Conservation (phyloP, 2,329 filamentous ascomycete species). For the Tolypocladium ophioglossoides region DNA sequence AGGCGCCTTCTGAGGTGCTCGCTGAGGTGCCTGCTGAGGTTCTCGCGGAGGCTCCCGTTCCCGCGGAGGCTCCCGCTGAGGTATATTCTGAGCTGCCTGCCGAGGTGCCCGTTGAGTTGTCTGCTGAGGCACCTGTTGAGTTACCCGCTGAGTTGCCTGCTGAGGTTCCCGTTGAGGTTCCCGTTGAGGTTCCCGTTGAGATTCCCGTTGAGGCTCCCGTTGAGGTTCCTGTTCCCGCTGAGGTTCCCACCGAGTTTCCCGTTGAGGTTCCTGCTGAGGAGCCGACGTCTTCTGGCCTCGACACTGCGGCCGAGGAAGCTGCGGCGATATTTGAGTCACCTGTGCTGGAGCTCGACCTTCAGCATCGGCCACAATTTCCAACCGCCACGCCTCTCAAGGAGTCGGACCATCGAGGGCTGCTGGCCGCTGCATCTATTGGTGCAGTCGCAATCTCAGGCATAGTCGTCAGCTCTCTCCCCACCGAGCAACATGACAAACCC, state of each 20-base stretch:
- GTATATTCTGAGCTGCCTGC: background rate
- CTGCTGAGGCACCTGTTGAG: background rate
- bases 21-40: background rate
- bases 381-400: background rate
- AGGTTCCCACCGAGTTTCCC: too few relatives aligned
- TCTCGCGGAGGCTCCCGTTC: background rate
- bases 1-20: too few relatives aligned
- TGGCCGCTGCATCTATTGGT: background rate
- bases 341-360: background rate
- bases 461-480: background rate
- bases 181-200: background rate
- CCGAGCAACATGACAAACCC: background rate
- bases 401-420: background rate
- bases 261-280: conserved; percentile 1
- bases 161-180: background rate
- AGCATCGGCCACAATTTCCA: background rate
- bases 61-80: background rate
- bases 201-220: background rate
- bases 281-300: background rate
- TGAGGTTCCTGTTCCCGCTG: background rate
- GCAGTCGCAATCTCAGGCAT: background rate
- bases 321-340: background rate
- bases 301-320: background rate
- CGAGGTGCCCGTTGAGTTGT: background rate
- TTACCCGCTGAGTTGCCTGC: background rate